These are phyloP conservation scores for Astragalus glycyphyllos DNA, from an alignment of 306 rosid species.

Conservation along the genomic window DNA sequence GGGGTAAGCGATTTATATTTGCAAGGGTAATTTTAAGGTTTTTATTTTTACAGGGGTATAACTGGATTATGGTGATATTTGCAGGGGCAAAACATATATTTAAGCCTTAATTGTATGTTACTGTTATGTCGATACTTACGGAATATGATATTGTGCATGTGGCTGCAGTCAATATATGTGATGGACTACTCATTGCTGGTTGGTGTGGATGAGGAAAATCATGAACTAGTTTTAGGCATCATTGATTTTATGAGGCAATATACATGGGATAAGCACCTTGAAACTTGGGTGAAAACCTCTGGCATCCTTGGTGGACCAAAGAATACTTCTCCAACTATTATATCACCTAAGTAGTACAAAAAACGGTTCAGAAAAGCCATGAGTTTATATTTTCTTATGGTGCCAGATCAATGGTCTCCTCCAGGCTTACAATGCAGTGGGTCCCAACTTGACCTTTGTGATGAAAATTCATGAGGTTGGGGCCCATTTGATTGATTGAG, in stretches of 20 bases:
- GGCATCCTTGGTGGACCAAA: constrained; percentile 84
- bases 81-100: too few relatives aligned
- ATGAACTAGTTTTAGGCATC: constrained; percentile 83
- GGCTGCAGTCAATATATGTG: constrained; percentile 70
- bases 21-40: too few relatives aligned
- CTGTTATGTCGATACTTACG: not conserved
- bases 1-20: too few relatives aligned
- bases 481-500: constrained; percentile 33
- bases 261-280: constrained; percentile 95
- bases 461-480: constrained; percentile 57
- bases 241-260: constrained; percentile 93
- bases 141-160: too few relatives aligned
- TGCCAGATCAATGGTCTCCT: constrained; percentile 87
- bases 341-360: constrained; percentile 89
- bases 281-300: constrained; percentile 89
- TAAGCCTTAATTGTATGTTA: too few relatives aligned
- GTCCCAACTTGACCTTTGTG: constrained; percentile 64
- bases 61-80: too few relatives aligned
- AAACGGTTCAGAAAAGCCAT: constrained; percentile 90
- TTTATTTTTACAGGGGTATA: too few relatives aligned
- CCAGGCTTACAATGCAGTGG: constrained; percentile 50
- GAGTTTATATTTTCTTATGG: constrained; percentile 84
- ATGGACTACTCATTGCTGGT: constrained; percentile 91
- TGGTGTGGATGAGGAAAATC: constrained; percentile 84
- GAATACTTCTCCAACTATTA: constrained; percentile 77